phyloP scores from a whole-genome alignment of 2,329 filamentous ascomycete genomes.

The Xylariaceae sp. region DNA sequence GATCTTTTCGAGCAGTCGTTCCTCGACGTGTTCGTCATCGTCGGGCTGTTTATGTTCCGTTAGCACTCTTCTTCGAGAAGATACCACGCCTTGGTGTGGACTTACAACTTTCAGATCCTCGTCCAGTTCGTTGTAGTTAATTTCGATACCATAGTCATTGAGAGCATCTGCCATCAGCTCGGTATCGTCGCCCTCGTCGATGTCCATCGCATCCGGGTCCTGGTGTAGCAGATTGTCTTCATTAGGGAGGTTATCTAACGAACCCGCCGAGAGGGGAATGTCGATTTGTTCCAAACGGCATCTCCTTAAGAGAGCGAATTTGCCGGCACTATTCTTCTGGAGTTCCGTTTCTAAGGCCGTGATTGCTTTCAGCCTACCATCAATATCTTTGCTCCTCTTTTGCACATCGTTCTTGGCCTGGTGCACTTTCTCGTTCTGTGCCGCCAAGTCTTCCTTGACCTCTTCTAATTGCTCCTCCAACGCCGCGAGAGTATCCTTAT shows the following conservation, averaged over 20 bases:
- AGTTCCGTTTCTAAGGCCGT: conserved; percentile 76
- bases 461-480: conserved; percentile 67
- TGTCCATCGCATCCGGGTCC: conserved; percentile 86
- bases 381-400: conserved; percentile 78
- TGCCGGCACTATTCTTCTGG: conserved; percentile 75
- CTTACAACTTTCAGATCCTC: conserved; percentile 74
- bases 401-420: conserved; percentile 75
- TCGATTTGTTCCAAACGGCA: conserved; percentile 93
- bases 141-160: conserved; percentile 85
- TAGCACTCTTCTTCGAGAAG: conserved; percentile 27
- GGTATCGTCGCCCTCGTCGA: conserved; percentile 67
- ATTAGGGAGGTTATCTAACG: conserved; percentile 80
- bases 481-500: conserved; percentile 71
- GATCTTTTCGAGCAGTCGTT: conserved; percentile 73
- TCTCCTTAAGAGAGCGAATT: conserved; percentile 77
- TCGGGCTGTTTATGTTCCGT: conserved; percentile 47
- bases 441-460: conserved; percentile 60
- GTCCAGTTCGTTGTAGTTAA: conserved; percentile 77
- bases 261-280: conserved; percentile 70
- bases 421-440: conserved; percentile 70
- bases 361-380: conserved; percentile 67
- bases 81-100: conserved; percentile 24
- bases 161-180: conserved; percentile 59
- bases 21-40: conserved; percentile 66
- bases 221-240: conserved; percentile 72